Conservation (phyloP, 2,329 filamentous ascomycete species). For the Claviceps fusiformis region DNA sequence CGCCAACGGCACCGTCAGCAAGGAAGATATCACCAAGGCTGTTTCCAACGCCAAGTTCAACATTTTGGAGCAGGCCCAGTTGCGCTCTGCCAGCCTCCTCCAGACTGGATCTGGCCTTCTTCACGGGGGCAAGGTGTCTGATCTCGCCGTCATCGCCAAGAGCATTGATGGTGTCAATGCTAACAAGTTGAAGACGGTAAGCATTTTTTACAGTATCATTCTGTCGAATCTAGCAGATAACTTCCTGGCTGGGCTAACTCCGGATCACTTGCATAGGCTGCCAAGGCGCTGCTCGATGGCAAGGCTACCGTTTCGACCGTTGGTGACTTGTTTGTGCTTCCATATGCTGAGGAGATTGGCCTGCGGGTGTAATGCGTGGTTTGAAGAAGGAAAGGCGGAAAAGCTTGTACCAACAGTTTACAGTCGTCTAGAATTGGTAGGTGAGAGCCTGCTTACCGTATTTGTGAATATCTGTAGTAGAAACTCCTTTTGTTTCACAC, state of each 20-base stretch:
- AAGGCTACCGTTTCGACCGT: constrained; percentile 84
- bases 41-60: constrained; percentile 88
- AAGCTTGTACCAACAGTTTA: constrained; percentile 30
- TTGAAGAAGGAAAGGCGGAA: constrained; percentile 13
- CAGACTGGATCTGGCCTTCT: constrained; percentile 75
- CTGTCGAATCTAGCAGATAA: neutral
- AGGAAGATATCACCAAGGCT: constrained; percentile 85
- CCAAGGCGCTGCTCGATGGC: constrained; percentile 73
- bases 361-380: constrained; percentile 66
- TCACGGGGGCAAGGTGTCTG: constrained; percentile 67
- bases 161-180: constrained; percentile 67
- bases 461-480: constrained; percentile 34
- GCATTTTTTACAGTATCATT: constrained; percentile 18
- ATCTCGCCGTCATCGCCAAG: constrained; percentile 69
- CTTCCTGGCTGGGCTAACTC: constrained; percentile 9
- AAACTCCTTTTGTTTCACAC: constrained; percentile 22
- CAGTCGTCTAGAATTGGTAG: constrained; percentile 25
- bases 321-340: constrained; percentile 81
- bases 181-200: constrained; percentile 74
- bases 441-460: constrained; percentile 13
- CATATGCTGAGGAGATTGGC: constrained; percentile 87
- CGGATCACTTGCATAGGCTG: constrained; percentile 49
- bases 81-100: constrained; percentile 63
- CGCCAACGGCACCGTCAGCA: constrained; percentile 58
- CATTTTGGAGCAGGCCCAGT: constrained; percentile 70